These are phyloP conservation scores for Phytophthora constricta DNA, from an alignment of 352 stramenopile species.

Conservation along the genomic window DNA sequence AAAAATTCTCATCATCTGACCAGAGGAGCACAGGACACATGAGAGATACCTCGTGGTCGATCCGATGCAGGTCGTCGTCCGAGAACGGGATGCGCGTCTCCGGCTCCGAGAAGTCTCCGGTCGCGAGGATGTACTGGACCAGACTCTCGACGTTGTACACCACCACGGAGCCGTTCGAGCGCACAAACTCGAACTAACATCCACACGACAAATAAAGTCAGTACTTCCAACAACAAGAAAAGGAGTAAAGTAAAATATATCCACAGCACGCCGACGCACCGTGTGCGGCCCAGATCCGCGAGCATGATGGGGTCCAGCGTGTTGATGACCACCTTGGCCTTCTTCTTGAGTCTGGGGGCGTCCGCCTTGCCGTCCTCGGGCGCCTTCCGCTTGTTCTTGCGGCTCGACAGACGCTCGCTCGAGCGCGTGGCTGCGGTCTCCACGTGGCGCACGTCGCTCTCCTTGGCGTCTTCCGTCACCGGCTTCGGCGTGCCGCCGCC, in stretches of 20 bases:
- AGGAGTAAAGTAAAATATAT: too few species aligned
- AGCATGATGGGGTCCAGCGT: constrained; percentile 91
- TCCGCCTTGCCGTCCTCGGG: constrained; percentile 31
- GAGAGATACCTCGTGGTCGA: constrained; percentile 70
- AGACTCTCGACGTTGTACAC: constrained; percentile 89
- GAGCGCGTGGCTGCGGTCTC: constrained; percentile 47
- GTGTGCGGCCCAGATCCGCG: constrained; percentile 74
- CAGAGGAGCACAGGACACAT: constrained; percentile 29
- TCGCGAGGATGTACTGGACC: constrained; percentile 89
- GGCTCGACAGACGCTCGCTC: constrained; percentile 59
- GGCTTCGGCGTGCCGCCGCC: constrained; percentile 46
- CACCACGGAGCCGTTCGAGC: constrained; percentile 83
- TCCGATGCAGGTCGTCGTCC: constrained; percentile 76
- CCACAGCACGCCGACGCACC: constrained; percentile 38
- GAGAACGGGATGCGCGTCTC: constrained; percentile 89
- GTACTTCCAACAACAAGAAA: constrained; percentile 9
- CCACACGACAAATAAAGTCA: constrained; percentile 26
- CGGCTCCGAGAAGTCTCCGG: constrained; percentile 89
- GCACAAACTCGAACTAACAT: constrained; percentile 83
- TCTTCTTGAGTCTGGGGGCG: constrained; percentile 44
- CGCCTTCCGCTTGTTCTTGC: constrained; percentile 62
- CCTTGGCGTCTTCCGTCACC: constrained; percentile 8
- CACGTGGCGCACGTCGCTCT: constrained; percentile 19
- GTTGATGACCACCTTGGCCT: constrained; percentile 71
- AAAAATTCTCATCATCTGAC: constrained; percentile 37